Evolutionary conservation across 2,329 filamentous ascomycete genomes (phyloP), one percentile per base, ranked within the genome.

Genomic region (Fusarium devonianum): DNA sequence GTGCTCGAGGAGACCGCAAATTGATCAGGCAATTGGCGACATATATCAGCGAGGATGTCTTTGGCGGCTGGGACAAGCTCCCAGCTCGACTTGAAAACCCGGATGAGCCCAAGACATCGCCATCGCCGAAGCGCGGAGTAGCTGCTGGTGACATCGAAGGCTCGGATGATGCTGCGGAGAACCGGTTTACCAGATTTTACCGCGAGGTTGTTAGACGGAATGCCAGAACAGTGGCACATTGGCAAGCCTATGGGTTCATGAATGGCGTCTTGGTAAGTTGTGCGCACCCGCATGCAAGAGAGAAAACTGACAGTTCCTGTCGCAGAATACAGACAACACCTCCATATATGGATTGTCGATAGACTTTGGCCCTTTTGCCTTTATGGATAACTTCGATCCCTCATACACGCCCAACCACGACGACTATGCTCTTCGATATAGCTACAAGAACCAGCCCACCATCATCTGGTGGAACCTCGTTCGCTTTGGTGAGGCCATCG

Each of bases 401-500:
- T 78, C 81, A 12, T 99, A 97, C 71, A 99, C 94, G 0, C 94
- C 94, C 1, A 99, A 99, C 68, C 94, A 99, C 69, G 94, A 99
- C 71, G 94, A 99, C 67, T 81, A 88, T 67, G 82, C 88, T 75
- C 77, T 96, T 21, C 84, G 94, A 35, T 99, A 99, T 70, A 87
- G 86, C 60, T 99, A 97, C 77, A 87, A 87, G 60, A 96, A 96
- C 69, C 94, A 99, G 68, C 92, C 94, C 0, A 92, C 87, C 32
- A 89, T 99, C 48, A 94, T 99, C 67, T 99, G 94, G 94, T 99
- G 94, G 94, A 97, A 97, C 66, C 79, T 97, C 0, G 91, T 97
- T 1, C 86, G 94, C 2, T 81, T 99, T 0, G 94, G 92, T 48
- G 94, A 99, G 73, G 84, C 89, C 0, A 69, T 99, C 0, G 94